Percentiles rank a stretch among this genome's conserved stretches.
Evolutionary conservation across 345 rosid genomes (phyloP).

Genomic region (Conringia planisiliqua): DNA sequence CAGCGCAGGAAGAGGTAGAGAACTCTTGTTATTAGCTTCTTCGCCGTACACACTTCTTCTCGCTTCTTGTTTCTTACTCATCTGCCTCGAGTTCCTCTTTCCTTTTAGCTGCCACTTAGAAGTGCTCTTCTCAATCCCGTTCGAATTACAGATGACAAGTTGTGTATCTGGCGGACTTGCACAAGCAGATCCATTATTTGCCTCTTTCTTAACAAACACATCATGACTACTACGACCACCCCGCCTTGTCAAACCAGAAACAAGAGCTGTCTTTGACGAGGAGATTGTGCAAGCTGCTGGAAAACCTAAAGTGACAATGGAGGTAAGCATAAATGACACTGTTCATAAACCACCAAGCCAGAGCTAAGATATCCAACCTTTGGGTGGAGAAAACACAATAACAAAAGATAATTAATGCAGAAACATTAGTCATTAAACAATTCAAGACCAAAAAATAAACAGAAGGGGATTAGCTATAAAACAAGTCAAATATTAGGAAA

Average conservation of each 20-base stretch:
- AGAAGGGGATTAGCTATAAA: neutral
- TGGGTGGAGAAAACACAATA: constrained; percentile 2
- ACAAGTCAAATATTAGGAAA: neutral
- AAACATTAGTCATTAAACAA: neutral
- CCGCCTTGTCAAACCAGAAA: constrained; percentile 45
- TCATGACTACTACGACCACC: constrained; percentile 43
- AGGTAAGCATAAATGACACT: neutral
- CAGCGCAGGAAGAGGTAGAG: constrained; percentile 23
- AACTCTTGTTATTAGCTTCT: constrained; percentile 40
- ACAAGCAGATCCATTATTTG: constrained; percentile 44
- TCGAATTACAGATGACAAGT: constrained; percentile 34
- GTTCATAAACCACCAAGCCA: constrained; percentile 3
- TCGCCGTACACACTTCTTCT: constrained; percentile 46
- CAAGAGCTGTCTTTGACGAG: constrained; percentile 35
- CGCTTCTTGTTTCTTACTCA: constrained; percentile 54
- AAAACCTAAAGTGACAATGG: constrained; percentile 10
- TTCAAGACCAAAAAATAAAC: neutral
- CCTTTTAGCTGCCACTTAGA: constrained; percentile 95
- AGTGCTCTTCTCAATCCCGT: constrained; percentile 60
- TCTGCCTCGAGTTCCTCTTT: constrained; percentile 87
- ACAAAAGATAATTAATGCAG: neutral
- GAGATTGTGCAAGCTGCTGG: constrained; percentile 8
- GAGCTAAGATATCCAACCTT: neutral
- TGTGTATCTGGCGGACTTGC: constrained; percentile 43
- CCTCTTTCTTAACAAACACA: constrained; percentile 41